These are phyloP conservation scores for Citrullus mucosospermus DNA, from an alignment of 306 rosid species.

Conservation along the genomic window DNA sequence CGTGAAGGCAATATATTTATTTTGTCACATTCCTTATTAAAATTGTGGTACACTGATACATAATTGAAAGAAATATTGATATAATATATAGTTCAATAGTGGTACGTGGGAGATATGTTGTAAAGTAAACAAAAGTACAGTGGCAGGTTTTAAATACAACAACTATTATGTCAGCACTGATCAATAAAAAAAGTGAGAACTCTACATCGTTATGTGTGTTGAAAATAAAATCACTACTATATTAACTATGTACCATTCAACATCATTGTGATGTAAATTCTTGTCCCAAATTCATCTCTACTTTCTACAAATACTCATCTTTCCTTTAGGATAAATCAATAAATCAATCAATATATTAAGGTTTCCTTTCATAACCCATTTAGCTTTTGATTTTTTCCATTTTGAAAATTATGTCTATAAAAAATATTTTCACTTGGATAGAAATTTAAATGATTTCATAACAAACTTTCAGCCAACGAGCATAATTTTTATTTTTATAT, in stretches of 20 bases:
- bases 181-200: not conserved
- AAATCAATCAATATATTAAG: too few relatives aligned
- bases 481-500: too few relatives aligned
- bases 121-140: not conserved
- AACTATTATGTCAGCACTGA: constrained; percentile 2
- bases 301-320: not conserved
- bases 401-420: too few relatives aligned
- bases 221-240: not conserved
- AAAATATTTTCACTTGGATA: too few relatives aligned
- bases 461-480: too few relatives aligned
- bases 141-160: not conserved
- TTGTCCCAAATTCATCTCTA: not conserved
- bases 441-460: too few relatives aligned
- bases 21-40: not conserved
- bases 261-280: not conserved
- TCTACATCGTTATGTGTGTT: not conserved
- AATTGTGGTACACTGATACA: not conserved
- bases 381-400: too few relatives aligned
- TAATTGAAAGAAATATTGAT: not conserved
- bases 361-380: too few relatives aligned
- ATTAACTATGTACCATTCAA: not conserved
- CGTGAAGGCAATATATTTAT: not conserved
- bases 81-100: not conserved
- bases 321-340: not conserved
- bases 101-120: not conserved